Evolutionary conservation across 176 grass and related monocot species (phyloP).

Genomic region (Triticum timopheevii): DNA sequence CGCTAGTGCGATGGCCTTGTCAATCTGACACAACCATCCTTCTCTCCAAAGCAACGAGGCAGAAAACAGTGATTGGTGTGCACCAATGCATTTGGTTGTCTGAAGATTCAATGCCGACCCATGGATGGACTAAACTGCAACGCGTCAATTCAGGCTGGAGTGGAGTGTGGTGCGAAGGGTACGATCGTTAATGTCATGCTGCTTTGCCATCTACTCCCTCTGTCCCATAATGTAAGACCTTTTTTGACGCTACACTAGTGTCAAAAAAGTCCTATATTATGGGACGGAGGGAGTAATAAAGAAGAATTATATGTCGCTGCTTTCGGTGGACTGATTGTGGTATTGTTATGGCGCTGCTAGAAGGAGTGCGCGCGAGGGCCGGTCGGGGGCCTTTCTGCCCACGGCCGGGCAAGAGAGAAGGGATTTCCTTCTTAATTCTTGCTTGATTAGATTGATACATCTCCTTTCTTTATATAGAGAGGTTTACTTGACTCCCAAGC

Average conservation of each 20-base stretch:
- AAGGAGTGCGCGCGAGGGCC: too few relatives aligned
- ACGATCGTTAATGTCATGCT: neutral
- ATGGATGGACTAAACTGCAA: neutral
- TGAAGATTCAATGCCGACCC: neutral
- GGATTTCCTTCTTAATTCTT: too few relatives aligned
- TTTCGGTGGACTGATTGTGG: neutral
- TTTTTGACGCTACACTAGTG: too few relatives aligned
- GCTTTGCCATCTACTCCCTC: neutral
- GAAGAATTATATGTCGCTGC: neutral
- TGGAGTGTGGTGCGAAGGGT: neutral
- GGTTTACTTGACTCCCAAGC: too few relatives aligned
- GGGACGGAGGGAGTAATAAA: neutral
- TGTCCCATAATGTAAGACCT: too few relatives aligned
- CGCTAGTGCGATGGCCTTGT: neutral
- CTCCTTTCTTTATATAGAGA: too few relatives aligned
- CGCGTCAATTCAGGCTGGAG: neutral
- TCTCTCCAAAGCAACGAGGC: conserved; percentile 16
- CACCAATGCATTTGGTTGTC: neutral
- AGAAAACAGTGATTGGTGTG: neutral
- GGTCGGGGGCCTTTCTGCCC: too few relatives aligned
- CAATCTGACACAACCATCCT: conserved; percentile 15
- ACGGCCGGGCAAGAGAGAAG: too few relatives aligned
- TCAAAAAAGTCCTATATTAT: too few relatives aligned
- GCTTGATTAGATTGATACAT: too few relatives aligned
- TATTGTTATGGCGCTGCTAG: too few relatives aligned